Evolutionary conservation across 2,329 filamentous ascomycete genomes (phyloP), one percentile per base, ranked within the genome.

Genomic region (Calonectria naviculata): DNA sequence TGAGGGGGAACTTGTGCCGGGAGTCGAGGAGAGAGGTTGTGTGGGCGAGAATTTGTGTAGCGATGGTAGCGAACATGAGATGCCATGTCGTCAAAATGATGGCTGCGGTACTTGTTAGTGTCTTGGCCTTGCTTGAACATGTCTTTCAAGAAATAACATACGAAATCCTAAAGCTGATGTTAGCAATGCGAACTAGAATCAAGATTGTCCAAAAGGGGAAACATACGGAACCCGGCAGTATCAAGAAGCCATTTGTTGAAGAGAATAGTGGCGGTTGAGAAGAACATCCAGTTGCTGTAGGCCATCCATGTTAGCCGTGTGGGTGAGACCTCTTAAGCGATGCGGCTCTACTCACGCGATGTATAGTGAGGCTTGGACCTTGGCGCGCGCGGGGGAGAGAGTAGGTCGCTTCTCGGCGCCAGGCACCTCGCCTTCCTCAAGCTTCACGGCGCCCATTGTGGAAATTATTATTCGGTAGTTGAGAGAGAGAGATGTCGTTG

Each of bases 241-340:
- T 94, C 90, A 68, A 97, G 89, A 58, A 97, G 90, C 90, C 93
- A 95, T 86, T 97, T 97, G 88, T 97, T 97, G 88, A 97, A 97
- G 72, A 97, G 86, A 80, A 97, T 97, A 72, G 95, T 95, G 78
- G 90, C 88, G 73, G 94, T 96, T 78, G 93, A 96, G 81, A 97
- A 90, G 74, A 94, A 88, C 77, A 97, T 97, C 94, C 95, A 97
- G 80, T 90, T 89, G 65, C 87, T 89, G 38, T 19, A 52, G 10
- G 31, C 44, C 63, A 31, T 54, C 26, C 38, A n/a, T 44, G 38
- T 68, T 68, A 68, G 58, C 17, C 13, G 5, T 24, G 28, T 9
- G 46, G 26, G 5, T 13, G 26, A 10, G 24, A 10, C 4, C 12
- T 52, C 24, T 5, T 24, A 5, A 21, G 21, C 21, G 21, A 42